Evolutionary conservation across 2,329 filamentous ascomycete genomes (phyloP), one percentile per base, ranked within the genome.

Genomic region (Zasmidium cellare): DNA sequence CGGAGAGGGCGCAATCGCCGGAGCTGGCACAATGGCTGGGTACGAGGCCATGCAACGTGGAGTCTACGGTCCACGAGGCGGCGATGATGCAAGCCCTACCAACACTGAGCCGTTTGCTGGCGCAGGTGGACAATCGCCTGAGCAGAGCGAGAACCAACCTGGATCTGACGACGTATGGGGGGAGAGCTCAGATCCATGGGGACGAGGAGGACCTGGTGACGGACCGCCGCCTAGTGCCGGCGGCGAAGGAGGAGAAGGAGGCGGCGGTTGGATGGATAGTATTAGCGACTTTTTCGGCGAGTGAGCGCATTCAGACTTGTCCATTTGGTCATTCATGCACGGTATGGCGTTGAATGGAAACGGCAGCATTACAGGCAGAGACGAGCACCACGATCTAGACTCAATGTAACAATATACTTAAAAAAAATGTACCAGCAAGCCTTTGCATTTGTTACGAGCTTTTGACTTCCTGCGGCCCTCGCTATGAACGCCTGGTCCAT

Each of bases 21-120:
- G 84, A 3, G 84, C 83, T 5, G 84, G 84, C 6, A 80, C 82
- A 1, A 81, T 87, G 75, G 84, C 83, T 31, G 85, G 84, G 3
- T 86, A 85, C 64, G 85, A 87, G 69, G 83, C 84, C 3, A 84
- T 87, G 82, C 81, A 83, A 59, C 71, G 82, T 59, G 79, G 80
- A 2, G 71, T 76, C 63, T 74, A 73, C 24, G 73, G 73, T 18
- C 55, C 58, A 6, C 52, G 58, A 31, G 59, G 62, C 16, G 59
- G 57, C 6, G 70, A 73, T 49, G 67, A 74, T 57, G 69, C 68
- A 7, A 71, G 71, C 51, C 69, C 75, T 16, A 55, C 60, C n/a
- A 63, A 59, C 11, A 66, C 65, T 49, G 69, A 72, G 31, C 69
- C 71, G 23, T 67, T 66, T 38, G 51, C 51, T 20, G 57, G 47